phyloP scores from a whole-genome alignment of 2,329 filamentous ascomycete species.

The Cytospora paraplurivora region DNA sequence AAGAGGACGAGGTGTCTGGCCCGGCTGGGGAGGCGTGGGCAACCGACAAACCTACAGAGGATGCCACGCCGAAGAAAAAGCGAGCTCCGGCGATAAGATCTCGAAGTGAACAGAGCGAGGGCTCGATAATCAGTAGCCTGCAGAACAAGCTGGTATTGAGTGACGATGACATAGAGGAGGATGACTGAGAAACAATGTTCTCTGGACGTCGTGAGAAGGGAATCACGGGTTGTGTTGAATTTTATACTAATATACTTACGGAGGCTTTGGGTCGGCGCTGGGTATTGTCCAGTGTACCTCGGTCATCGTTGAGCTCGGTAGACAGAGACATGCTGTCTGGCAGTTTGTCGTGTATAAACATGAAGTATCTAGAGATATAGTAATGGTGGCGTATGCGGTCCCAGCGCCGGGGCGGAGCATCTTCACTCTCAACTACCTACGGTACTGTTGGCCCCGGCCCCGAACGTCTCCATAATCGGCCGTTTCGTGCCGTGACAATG shows the following conservation, averaged over 20 bases:
- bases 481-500: no score
- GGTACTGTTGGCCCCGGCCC: no score
- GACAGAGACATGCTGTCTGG: no score
- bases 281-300: no score
- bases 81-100: conserved; percentile 36
- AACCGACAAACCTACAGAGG: conserved; percentile 62
- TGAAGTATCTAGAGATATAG: no score
- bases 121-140: conserved; percentile 43
- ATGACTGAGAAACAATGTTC: conserved; percentile 32
- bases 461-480: no score
- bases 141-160: conserved; percentile 70
- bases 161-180: conserved; percentile 84
- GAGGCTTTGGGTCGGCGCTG: background rate
- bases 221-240: background rate
- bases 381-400: no score
- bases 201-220: background rate
- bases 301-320: background rate
- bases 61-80: conserved; percentile 53
- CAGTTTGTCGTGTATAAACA: background rate
- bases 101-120: conserved; percentile 32
- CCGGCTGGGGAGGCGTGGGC: conserved; percentile 56
- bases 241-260: background rate
- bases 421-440: no score
- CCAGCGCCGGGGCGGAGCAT: no score
- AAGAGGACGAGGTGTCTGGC: conserved; percentile 41